phyloP scores from a whole-genome alignment of 2,329 filamentous ascomycete genomes.

The Orbilia javanica region DNA sequence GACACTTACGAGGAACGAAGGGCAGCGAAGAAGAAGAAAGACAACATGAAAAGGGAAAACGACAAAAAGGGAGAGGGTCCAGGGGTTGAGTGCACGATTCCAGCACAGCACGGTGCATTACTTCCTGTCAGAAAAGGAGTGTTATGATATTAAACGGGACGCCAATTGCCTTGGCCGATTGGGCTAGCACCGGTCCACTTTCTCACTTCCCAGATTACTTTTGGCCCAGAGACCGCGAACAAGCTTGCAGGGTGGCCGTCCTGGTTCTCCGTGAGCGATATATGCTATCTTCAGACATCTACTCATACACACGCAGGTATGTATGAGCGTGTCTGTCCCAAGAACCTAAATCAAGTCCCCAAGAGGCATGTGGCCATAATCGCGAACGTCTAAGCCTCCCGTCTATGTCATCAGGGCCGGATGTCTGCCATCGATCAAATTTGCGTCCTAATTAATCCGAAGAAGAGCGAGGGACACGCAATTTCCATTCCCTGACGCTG shows the following conservation, averaged over 20 bases:
- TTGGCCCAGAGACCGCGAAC: neutral
- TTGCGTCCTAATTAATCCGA: conserved; percentile 35
- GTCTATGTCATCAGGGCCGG: conserved; percentile 15
- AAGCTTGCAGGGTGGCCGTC: neutral
- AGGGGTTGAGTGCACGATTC: conserved; percentile 4
- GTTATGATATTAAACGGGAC: conserved; percentile 11
- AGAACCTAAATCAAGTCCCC: neutral
- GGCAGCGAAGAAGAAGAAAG: conserved; percentile 17
- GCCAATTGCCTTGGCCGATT: conserved; percentile 13
- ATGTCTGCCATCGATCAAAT: conserved; percentile 10
- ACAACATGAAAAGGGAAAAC: conserved; percentile 13
- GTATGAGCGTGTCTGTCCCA: no score
- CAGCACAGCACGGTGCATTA: conserved; percentile 27
- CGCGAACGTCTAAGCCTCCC: conserved; percentile 34
- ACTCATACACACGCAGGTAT: no score
- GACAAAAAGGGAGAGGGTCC: conserved; percentile 26
- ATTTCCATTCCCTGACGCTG: conserved; percentile 26
- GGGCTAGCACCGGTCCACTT: conserved; percentile 9
- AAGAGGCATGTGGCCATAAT: conserved; percentile 15
- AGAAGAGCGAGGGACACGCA: conserved; percentile 24
- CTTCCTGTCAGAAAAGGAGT: conserved; percentile 22
- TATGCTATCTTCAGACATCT: conserved; percentile 11
- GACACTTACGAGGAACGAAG: conserved; percentile 24
- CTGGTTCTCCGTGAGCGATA: conserved; percentile 24
- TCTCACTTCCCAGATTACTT: conserved; percentile 2